Base-by-base conservation (phyloP, 73 alveolate species). In the Uronychia setigera region DNA sequence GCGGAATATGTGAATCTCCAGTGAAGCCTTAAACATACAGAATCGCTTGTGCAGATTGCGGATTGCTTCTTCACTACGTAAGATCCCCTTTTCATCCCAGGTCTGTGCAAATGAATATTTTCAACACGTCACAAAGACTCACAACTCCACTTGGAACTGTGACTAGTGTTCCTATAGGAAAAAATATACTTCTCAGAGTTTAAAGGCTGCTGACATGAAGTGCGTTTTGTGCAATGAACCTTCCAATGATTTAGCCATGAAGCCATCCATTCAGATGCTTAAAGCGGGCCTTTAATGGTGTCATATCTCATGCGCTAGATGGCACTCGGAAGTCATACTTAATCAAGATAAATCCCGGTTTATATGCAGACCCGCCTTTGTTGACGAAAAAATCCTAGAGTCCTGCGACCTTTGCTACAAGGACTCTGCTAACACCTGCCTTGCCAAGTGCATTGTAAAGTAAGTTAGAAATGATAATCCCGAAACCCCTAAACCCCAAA, bases 311-410 rank as follows among this genome's bases (percentile, higher is more conserved):
- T 46, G 67, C 19, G 5, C 67, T 5, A 46, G 67, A 19, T 46
- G 67, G 67, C 67, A 46, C 19, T 46, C 67, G 67, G 67, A 46
- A 46, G 67, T 46, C 67, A 46, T 46, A 46, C 67, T 46, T 46
- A 46, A 46, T 46, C 67, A 46, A 46, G 67, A 46, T 46, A 46
- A 46, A 46, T 46, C 67, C 67, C 67, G 67, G 67, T 46, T 46
- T 46, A 46, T 46, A 46, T 46, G 67, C 67, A 11, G 67, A 46
- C 67, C 67, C 67, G 67, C 67, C 67, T 46, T 46, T 46, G 67
- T 11, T 46, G 67, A 46, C n/a, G 67, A 46, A 19, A 46, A 46
- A 19, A 46, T 46, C 19, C 67, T 46, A 46, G 67, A 46, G 67
- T 46, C 67, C 19, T 46, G 67, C 67, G 67, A 46, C 67, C 5